A percentile compares a stretch with the other conserved stretches of the same genome.
These are phyloP conservation scores for Neurospora discreta DNA, from an alignment of 495 filamentous ascomycete genomes.

Conservation along the genomic window DNA sequence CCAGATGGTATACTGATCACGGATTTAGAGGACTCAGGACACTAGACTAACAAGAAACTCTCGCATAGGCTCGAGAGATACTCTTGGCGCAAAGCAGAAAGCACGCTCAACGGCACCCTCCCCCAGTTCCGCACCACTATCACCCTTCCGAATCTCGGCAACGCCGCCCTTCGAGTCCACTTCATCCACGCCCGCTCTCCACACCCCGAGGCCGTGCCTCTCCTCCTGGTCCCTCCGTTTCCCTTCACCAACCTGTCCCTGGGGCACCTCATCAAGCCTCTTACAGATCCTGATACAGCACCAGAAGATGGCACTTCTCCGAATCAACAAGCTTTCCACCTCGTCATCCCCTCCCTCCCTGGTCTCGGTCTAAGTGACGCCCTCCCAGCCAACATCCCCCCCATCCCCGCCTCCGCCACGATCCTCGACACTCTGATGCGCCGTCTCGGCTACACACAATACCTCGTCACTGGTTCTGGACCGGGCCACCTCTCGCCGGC, in stretches of 20 bases:
- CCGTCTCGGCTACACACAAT: conserved; percentile 51
- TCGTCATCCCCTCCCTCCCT: conserved; percentile 60
- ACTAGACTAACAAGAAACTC: neutral
- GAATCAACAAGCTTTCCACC: conserved; percentile 40
- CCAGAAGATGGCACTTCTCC: conserved; percentile 23
- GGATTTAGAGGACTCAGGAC: neutral
- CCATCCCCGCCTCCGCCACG: conserved; percentile 44
- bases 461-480: conserved; percentile 39
- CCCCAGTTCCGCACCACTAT: conserved; percentile 51
- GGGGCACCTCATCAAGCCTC: conserved; percentile 47
- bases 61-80: conserved; percentile 45
- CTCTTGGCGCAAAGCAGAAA: conserved; percentile 48
- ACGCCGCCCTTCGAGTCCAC: conserved; percentile 31
- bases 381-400: conserved; percentile 46
- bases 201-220: conserved; percentile 40
- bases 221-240: conserved; percentile 56
- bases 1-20: neutral
- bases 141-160: conserved; percentile 17
- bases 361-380: conserved; percentile 61
- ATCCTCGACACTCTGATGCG: conserved; percentile 55
- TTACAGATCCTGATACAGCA: conserved; percentile 36
- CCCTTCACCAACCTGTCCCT: conserved; percentile 62
- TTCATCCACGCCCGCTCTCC: conserved; percentile 46
- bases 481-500: conserved; percentile 25
- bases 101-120: conserved; percentile 39